These are phyloP conservation scores for Alternaria conjuncta DNA, from an alignment of 2,329 filamentous ascomycete genomes.

Conservation along the genomic window DNA sequence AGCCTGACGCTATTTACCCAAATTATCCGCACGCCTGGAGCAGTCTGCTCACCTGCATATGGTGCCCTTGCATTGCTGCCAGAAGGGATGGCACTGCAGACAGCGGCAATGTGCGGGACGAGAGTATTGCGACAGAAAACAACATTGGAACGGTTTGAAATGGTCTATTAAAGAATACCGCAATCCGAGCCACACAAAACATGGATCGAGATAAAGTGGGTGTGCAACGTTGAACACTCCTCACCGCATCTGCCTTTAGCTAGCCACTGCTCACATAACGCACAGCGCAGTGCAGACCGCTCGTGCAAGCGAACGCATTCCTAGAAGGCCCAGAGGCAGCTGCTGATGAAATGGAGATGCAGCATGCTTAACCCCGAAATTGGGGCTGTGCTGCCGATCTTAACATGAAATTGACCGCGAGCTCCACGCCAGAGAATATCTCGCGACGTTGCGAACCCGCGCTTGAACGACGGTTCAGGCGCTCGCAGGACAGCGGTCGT, in stretches of 20 bases:
- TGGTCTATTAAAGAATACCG: background rate
- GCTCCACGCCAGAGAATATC: background rate
- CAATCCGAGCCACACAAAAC: background rate
- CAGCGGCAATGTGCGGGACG: background rate
- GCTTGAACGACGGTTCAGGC: background rate
- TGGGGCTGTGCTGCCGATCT: slow-evolving; percentile 5
- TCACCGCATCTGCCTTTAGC: background rate
- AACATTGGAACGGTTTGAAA: background rate
- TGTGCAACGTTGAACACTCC: background rate
- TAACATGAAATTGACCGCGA: background rate
- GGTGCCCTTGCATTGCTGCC: background rate
- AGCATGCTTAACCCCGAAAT: background rate
- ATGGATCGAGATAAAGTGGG: background rate
- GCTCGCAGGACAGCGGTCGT: background rate
- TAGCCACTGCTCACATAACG: background rate
- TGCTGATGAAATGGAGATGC: background rate
- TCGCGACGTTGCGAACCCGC: background rate
- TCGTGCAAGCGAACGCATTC: background rate
- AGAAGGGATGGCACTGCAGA: background rate
- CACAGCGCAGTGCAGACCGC: background rate
- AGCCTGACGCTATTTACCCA: background rate
- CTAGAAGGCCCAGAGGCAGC: background rate
- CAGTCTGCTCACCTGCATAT: background rate
- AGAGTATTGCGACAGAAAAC: background rate
- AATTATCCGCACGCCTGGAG: background rate